Base-by-base conservation (phyloP, 139 green algal genomes). In the Pycnococcus provasolii region DNA sequence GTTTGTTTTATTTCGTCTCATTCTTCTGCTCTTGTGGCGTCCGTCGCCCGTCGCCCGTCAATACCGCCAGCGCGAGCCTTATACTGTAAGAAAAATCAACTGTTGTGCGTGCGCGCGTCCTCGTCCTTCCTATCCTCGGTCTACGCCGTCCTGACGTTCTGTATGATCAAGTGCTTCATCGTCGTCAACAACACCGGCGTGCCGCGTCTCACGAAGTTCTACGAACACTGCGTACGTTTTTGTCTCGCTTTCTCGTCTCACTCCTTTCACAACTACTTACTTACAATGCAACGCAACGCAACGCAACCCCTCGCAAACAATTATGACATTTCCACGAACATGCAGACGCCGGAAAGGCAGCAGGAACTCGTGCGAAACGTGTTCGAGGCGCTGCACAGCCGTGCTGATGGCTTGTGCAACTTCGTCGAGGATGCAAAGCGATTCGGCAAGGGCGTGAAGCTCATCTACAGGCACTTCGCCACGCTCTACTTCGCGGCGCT, bases 391-490 rank as follows among this genome's bases (percentile, higher is more conserved):
- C 42, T 46, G 55, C 26, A 26, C 26, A 26, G 26, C 26, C 67
- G 67, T 43, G 59, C 63, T 7, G 70, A 70, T 37, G 48, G 72
- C 58, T 37, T 79, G 46, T 79, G 73, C 57, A 66, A 43, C 37
- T 79, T 79, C 50, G 73, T 79, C 11, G 73, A 79, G 39, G 73
- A 79, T 47, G 67, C 70, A 13, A 62, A 66, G 5, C 53, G 50
- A 3, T 79, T 79, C 48, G 73, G 73, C 42, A 62, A 77, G 73
- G 70, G 64, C 51, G 80, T 47, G 2, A 73, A 74, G 68, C 46
- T 82, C 41, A 65, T 82, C 42, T 82, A 82, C 73, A 55, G 76
- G 3, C 50, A 71, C 46, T 82, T 77, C 52, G 76, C 76, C 7
- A 82, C 76, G 15, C 60, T 82, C 47, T 82, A 75, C 64, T 79